phyloP scores from a whole-genome alignment of 2,329 filamentous ascomycete species.

The Cyclaneusma minus region DNA sequence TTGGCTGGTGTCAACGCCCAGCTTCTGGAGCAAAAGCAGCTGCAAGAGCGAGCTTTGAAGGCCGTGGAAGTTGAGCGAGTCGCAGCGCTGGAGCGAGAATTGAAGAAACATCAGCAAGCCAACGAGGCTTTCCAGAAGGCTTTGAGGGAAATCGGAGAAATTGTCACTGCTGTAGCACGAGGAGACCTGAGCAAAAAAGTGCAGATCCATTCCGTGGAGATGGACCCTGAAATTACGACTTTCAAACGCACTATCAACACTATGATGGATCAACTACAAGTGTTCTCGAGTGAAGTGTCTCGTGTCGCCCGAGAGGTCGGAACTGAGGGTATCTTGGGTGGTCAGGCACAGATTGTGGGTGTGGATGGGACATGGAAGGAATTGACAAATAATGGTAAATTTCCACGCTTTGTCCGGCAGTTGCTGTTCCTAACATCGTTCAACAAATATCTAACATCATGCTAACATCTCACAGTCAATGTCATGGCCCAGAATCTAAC shows the following conservation, averaged over 20 bases:
- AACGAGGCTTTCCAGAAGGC: slow-evolving; percentile 98
- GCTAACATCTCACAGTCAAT: slow-evolving; percentile 37
- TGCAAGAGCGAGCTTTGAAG: slow-evolving; percentile 69
- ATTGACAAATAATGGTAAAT: slow-evolving; percentile 66
- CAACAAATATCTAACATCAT: too few species aligned
- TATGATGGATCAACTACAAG: slow-evolving; percentile 97
- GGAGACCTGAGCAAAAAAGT: slow-evolving; percentile 96
- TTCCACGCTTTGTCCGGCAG: not conserved
- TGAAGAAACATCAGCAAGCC: slow-evolving; percentile 94
- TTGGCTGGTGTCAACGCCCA: slow-evolving; percentile 76
- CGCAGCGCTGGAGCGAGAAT: slow-evolving; percentile 74
- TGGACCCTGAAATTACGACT: slow-evolving; percentile 94
- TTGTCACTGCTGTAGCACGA: slow-evolving; percentile 88
- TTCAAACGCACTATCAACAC: slow-evolving; percentile 98
- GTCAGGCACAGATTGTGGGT: slow-evolving; percentile 83
- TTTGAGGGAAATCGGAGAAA: slow-evolving; percentile 88
- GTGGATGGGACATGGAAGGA: slow-evolving; percentile 98
- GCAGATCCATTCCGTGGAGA: slow-evolving; percentile 85
- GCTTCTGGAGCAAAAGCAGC: slow-evolving; percentile 69
- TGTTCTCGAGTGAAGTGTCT: slow-evolving; percentile 93
- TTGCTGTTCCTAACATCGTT: slow-evolving; percentile 1
- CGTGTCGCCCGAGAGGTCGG: slow-evolving; percentile 90
- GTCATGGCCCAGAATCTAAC: slow-evolving; percentile 74
- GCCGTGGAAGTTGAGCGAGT: slow-evolving; percentile 79
- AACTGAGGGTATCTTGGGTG: slow-evolving; percentile 85